Conservation (phyloP, 2,329 filamentous ascomycete species). For the Dothistroma septosporum region DNA sequence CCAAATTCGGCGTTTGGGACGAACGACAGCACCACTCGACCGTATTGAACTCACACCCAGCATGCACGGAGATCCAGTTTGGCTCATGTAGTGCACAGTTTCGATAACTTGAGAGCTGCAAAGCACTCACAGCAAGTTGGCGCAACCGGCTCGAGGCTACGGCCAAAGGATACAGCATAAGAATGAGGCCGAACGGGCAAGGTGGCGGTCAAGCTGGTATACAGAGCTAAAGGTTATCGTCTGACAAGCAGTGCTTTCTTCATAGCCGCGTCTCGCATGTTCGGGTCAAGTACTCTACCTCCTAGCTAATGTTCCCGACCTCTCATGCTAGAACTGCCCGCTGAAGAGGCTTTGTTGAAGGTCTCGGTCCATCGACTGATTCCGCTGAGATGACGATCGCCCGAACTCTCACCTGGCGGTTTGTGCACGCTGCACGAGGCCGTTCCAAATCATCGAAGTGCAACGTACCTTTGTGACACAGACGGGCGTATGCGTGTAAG, state of each 20-base stretch:
- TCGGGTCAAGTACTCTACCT: neutral
- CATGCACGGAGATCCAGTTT: conserved; percentile 11
- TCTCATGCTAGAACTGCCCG: no score
- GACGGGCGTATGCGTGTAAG: neutral
- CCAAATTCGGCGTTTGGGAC: neutral
- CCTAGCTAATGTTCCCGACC: no score
- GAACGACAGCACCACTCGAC: neutral
- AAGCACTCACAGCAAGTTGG: neutral
- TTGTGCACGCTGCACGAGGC: neutral
- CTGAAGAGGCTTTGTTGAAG: no score
- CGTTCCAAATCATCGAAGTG: conserved; percentile 8
- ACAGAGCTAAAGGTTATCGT: neutral
- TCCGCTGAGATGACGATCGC: neutral
- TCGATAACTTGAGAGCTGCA: conserved; percentile 3
- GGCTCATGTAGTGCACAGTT: conserved; percentile 11
- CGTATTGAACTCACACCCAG: neutral
- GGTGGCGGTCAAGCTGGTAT: neutral
- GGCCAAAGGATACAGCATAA: no score
- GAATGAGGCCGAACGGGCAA: no score
- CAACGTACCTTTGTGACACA: conserved; percentile 3
- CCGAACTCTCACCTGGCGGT: conserved; percentile 1
- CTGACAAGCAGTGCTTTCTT: neutral
- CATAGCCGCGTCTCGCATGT: neutral
- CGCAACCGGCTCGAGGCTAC: conserved; percentile 1
- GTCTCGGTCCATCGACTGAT: no score